Base-by-base conservation (phyloP, 345 rosid species). In the Boechera stricta region DNA sequence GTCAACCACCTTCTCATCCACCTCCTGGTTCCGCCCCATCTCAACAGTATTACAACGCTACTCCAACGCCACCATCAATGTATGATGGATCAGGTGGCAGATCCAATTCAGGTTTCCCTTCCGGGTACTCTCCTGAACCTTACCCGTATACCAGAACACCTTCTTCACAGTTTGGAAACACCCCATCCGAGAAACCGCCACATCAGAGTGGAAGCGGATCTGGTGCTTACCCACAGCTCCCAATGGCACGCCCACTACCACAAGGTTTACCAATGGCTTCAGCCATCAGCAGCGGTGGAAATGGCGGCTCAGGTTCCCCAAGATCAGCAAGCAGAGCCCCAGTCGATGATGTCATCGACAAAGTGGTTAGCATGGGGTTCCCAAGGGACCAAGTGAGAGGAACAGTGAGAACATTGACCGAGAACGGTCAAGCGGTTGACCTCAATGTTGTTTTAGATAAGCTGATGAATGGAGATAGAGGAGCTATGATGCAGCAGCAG, bases 331-430 rank as follows among this genome's bases (percentile, higher is more conserved):
- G 80, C 86, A 86, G 90, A 86, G 91, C 84, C 69, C 94, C 96
- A 15, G 36, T 89, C 1, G 97, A 91, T 54, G 97, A 91, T 64
- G 94, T 94, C 31, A 81, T 94, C 13, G 94, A 90, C 86, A 91
- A 80, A 75, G 90, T 94, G 77, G 81, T 85, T 7, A 86, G 74
- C 80, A 94, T 94, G 97, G 98, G 97, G 15, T 94, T 91, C 82
- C 85, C 97, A 3, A 90, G 96, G 65, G 98, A 94, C 52, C 98
- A 85, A 69, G 96, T 94, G 38, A 86, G 89, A 81, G 97, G 86
- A 51, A 87, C 97, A 4, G 97, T 94, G 51, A 73, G 88, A 69
- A 86, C 83, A 72, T 78, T 94, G 81, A 94, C 97, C 0, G 98
- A 94, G 85, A 91, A 83, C 11, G 97, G 97, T 16, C 96, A 91